Evolutionary conservation across 2,329 filamentous ascomycete genomes (phyloP).

Genomic region (Alternaria sp.): DNA sequence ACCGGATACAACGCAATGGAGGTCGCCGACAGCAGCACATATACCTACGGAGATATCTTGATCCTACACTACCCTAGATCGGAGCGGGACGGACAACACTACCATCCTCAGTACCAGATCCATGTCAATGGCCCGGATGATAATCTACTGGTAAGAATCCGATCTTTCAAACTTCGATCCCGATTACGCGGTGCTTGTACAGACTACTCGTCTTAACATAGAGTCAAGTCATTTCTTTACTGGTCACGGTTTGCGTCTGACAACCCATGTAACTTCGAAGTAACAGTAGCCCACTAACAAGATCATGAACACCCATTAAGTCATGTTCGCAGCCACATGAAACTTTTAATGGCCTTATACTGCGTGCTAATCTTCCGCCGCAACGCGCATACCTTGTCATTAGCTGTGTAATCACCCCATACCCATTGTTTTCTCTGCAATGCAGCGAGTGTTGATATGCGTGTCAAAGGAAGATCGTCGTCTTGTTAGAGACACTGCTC

Average conservation of each 20-base stretch:
- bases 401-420: neutral
- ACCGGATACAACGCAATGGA: neutral
- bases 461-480: neutral
- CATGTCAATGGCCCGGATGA: neutral
- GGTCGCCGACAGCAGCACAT: no score
- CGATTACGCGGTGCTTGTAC: neutral
- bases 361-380: conserved; percentile 4
- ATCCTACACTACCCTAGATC: neutral
- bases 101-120: neutral
- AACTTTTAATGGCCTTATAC: neutral
- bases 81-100: neutral
- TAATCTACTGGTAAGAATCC: conserved; percentile 3
- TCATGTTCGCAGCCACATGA: neutral
- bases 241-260: neutral
- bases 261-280: neutral
- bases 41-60: no score
- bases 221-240: neutral
- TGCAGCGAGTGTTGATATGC: neutral
- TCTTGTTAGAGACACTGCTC: neutral
- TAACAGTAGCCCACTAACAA: neutral
- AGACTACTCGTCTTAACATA: neutral
- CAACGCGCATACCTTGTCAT: neutral
- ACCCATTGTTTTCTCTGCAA: neutral
- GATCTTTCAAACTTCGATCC: neutral
- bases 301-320: neutral